Evolutionary conservation across 2,329 filamentous ascomycete species (phyloP), one percentile per base, ranked within the genome.

Genomic region (Diaporthe destruens): DNA sequence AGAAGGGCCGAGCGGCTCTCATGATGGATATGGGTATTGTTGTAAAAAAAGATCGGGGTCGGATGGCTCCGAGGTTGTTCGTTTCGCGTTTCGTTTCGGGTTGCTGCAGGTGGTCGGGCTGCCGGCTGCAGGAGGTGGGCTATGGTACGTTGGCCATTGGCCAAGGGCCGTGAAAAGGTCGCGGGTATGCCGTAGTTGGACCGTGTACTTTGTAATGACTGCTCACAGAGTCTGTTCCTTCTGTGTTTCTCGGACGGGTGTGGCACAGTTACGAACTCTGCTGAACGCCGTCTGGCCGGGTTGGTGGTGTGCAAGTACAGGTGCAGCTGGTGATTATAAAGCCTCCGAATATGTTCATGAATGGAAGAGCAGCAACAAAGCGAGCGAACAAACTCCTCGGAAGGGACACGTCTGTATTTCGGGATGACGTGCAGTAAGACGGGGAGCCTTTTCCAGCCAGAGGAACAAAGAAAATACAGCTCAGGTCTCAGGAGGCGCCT

Each of bases 1-100:
- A 90, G 77, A 90, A 89, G 68, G 88, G 81, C 76, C 85, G 86
- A 76, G 85, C 83, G 51, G 87, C 87, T 79, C 83, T 87, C 88
- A 90, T 90, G 75, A 74, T 77, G 77, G 72, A 53, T 18, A 49
- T 56, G 55, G 44, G 29, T 59, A 42, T 49, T 59, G 25, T 72
- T 49, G 68, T 71, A 71, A 71, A 59, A 59, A 16, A 23, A 66
- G 29, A 32, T 25, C 32, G 47, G 23, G 47, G 47, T 71, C 61
- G 56, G 65, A 59, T 56, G 67, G 63, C 55, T 65, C 72, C 36
- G 29, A 51, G 51, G 36, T 49, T 8, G 55, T 47, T 44, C 44
- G 73, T 73, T 73, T 73, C 69, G 69, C n/a, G 61, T 72, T 67
- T 71, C 54, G 63, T 67, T 71, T 65, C 47, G 47, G 39, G 69